phyloP scores from a whole-genome alignment of 2,329 filamentous ascomycete species.

The Corinectria fuckeliana region DNA sequence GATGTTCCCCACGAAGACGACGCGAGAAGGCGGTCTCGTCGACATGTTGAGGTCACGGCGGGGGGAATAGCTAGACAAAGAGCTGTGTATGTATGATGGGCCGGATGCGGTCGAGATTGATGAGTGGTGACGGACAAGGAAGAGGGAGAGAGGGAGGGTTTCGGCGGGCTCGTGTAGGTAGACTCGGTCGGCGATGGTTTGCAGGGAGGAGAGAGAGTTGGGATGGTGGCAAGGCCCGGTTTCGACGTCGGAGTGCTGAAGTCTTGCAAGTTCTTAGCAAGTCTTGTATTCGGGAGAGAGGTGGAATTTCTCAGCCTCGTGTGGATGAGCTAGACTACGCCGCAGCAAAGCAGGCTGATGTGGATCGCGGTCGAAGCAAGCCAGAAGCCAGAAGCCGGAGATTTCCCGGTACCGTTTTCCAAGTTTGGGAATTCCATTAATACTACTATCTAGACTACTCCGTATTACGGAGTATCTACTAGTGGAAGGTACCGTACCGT shows the following conservation, averaged over 20 bases:
- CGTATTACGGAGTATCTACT: no score
- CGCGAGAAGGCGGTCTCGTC: conserved; percentile 76
- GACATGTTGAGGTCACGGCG: conserved; percentile 56
- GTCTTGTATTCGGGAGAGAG: neutral
- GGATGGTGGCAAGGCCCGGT: neutral
- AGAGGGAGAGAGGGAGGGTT: neutral
- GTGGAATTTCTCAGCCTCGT: conserved; percentile 34
- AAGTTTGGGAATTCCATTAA: neutral
- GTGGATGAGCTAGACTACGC: conserved; percentile 9
- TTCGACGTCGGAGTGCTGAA: conserved; percentile 10
- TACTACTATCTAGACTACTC: no score
- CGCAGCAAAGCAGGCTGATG: conserved; percentile 25
- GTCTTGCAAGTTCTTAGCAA: no score
- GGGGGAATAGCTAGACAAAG: neutral
- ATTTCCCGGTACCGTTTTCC: neutral
- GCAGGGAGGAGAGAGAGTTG: neutral
- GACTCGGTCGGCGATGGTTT: no score
- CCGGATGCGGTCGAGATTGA: neutral
- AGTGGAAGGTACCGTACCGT: no score
- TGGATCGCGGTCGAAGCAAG: conserved; percentile 13
- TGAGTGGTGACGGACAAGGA: neutral
- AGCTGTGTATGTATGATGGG: neutral
- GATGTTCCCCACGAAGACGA: conserved; percentile 87
- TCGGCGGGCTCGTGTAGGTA: neutral
- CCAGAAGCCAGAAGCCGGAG: conserved; percentile 5